Evolutionary conservation across 2,329 filamentous ascomycete species (phyloP), one percentile per base, ranked within the genome.

Genomic region (Seiridium cupressi): DNA sequence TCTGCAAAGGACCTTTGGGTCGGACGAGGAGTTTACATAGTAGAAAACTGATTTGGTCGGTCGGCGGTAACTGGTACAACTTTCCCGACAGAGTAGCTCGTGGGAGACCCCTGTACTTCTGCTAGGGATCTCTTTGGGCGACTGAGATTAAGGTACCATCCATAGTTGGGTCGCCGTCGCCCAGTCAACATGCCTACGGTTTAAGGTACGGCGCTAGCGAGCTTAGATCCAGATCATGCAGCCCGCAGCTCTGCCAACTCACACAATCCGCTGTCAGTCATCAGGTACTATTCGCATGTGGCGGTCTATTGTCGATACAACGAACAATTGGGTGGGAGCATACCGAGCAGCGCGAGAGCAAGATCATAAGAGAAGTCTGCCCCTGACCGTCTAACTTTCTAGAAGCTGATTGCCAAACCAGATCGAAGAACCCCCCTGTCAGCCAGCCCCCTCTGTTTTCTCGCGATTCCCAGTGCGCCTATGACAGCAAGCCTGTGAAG

Each of bases 381-480:
- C 40, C 54, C 54, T 47, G 54, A 55, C 9, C 2, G 31, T 55
- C 26, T 13, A 55, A 10, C 31, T 40, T 18, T 35, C 9, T 13
- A n/a, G 8, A 44, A 55, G 51, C 51, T 55, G n/a, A 40, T 44
- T 42, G 51, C 5, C 49, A 55, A n/a, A 11, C 51, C 51, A 32
- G 51, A 32, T 35, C 7, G 36, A 10, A 18, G 26, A 49, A 58
- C 55, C 49, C 7, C 55, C 55, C 55, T 57, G 55, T 36, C 44
- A 36, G 34, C 55, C 55, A 57, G 44, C 44, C 57, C 38, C 57
- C 57, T 59, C 57, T 53, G 57, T 53, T 59, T 59, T 46, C 36
- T 59, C 44, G 26, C 42, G 32, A 57, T 34, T 57, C 44, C 26
- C n/a, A 42, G 56, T 58, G n/a, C 35, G 56, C 55, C 55, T 35